Evolutionary conservation across 768 basidiomycete genomes (phyloP), one percentile per base, ranked within the genome.

Genomic region (Aureoboletus auriporus): DNA sequence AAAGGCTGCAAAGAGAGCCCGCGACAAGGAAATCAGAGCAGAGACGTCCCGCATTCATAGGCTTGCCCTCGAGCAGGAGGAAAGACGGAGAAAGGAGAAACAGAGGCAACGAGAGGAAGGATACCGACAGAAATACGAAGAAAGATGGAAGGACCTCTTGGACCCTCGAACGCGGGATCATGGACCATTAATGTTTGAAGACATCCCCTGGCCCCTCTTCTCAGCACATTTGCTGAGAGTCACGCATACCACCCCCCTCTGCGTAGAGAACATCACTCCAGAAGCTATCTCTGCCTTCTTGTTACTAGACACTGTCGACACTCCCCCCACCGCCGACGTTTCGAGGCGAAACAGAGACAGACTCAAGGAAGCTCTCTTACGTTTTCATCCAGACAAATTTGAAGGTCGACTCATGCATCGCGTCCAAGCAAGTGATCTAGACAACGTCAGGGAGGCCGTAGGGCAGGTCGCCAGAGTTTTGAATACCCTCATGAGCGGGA

Each of bases 361-460:
- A 52, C 58, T 88, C 39, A 71, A 83, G 56, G 86, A 87, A 65
- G 75, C 83, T 0, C 73, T 87, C 57, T 64, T 88, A 23, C 81
- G 86, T 16, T 89, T 85, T 62, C 87, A 89, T 60, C 87, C 87
- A 2, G 87, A 89, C 65, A 89, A 89, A 62, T 89, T 89, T 46
- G 84, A 89, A 61, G 84, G 87, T 16, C 75, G 87, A 30, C 68
- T 89, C 41, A 79, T 87, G 75, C 61, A 62, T 42, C 70, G 72
- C 5, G 71, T 88, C 6, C 58, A 55, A 37, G 67, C 70, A 29
- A 57, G 55, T 11, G 84, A 89, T 20, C 64, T 58, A 57, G 74
- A 74, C 37, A 60, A 53, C 13, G 82, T 86, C 3, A 69, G 69
- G 43, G 80, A 85, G 53, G 84, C 73, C 0, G 80, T 84, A 16